phyloP scores from a whole-genome alignment of 2,329 filamentous ascomycete species.

The Alternaria incomplexa region DNA sequence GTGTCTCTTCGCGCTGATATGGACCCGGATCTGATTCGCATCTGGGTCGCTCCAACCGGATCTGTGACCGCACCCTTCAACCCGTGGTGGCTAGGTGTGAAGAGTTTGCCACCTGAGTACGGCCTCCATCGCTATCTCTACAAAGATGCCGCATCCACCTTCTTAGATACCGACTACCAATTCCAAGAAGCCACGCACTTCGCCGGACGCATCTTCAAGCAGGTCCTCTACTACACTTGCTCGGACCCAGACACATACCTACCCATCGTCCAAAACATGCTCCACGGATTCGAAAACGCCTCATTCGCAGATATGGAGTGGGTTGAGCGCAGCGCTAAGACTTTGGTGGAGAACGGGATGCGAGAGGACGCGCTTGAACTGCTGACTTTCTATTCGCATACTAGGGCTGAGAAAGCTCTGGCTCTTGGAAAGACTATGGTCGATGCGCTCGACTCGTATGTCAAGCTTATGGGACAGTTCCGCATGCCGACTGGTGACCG shows the following conservation, averaged over 20 bases:
- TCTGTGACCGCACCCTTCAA: slow-evolving; percentile 45
- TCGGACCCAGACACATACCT: slow-evolving; percentile 30
- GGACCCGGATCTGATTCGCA: slow-evolving; percentile 40
- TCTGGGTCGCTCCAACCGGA: slow-evolving; percentile 44
- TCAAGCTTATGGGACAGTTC: slow-evolving; percentile 33
- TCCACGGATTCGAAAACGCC: slow-evolving; percentile 35
- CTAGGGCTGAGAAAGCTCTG: slow-evolving; percentile 34
- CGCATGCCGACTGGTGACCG: slow-evolving; percentile 22
- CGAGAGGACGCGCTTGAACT: slow-evolving; percentile 22
- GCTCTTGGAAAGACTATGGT: slow-evolving; percentile 32
- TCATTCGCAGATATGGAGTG: slow-evolving; percentile 31
- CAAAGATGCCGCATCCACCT: slow-evolving; percentile 40
- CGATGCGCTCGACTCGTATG: slow-evolving; percentile 31
- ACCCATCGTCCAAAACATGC: slow-evolving; percentile 33
- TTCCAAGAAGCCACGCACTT: slow-evolving; percentile 37
- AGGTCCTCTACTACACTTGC: slow-evolving; percentile 40
- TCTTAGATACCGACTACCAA: slow-evolving; percentile 44
- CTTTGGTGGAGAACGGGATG: slow-evolving; percentile 23
- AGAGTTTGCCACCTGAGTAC: slow-evolving; percentile 38
- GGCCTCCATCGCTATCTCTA: slow-evolving; percentile 46
- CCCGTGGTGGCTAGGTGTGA: slow-evolving; percentile 46
- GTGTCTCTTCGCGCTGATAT: slow-evolving; percentile 32
- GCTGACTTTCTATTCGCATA: slow-evolving; percentile 34
- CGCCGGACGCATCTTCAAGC: slow-evolving; percentile 36
- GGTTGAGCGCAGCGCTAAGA: slow-evolving; percentile 29